Evolutionary conservation across 176 grass and related monocot species (phyloP), one percentile per base, ranked within the genome.

Genomic region (Eleusine indica): DNA sequence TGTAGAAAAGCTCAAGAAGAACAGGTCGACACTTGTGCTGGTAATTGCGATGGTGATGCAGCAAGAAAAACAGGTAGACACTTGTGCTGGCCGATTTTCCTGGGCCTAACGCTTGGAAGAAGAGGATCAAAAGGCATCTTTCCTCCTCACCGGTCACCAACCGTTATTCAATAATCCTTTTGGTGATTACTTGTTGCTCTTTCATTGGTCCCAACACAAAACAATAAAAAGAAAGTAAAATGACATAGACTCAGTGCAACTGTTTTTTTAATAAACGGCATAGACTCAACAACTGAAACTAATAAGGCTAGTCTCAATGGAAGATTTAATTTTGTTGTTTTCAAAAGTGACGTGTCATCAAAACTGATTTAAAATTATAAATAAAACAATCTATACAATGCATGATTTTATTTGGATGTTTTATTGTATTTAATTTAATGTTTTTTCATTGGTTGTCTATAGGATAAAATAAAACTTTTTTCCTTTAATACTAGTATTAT

Each of bases 171-270:
- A 25, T 70, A 25, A n/a, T 60, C 22, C 58, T 62, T 69, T 60
- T 29, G 29, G 72, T 10, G 72, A 76, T 82, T 71, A 82, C 41
- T 60, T 76, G 79, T 87, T 71, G 79, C 30, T 12, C 71, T 87
- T 62, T 67, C 71, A 82, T 82, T 70, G 72, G 64, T 44, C 40
- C 60, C 4, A 30, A 30, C 2, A 1, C 1, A 68, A 68, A 66
- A 68, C 1, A 4, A 64, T 65, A 47, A 6, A 56, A 11, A 32
- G 0, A 58, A 46, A 56, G 21, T 4, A 56, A 53, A 56, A 41
- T 53, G 40, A 6, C 30, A 44, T 43, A 71, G 7, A 7, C 16
- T 77, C 13, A 44, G 29, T 72, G 4, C 14, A 72, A 17, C 21
- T 43, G 57, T 2, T 52, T 29, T 76, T 11, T 28, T 10, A 41